Evolutionary conservation across 106 monocot genomes (phyloP).

Genomic region (Platanthera guangdongensis): DNA sequence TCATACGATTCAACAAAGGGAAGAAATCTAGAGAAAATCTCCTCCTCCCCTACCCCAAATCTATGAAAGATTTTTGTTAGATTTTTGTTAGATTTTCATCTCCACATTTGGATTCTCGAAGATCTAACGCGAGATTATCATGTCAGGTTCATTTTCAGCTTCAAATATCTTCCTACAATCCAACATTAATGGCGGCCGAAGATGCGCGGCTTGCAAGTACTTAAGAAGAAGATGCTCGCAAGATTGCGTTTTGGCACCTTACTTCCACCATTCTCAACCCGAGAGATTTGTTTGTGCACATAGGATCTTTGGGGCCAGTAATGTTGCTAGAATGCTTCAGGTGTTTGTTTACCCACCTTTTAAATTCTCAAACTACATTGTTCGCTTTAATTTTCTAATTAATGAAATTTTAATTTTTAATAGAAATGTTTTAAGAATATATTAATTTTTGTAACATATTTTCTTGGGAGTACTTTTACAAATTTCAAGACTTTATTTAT

Average conservation of each 20-base stretch:
- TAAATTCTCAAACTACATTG: too few species aligned
- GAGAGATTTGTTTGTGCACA: constrained; percentile 34
- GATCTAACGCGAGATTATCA: too few species aligned
- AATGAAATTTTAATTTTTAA: not conserved
- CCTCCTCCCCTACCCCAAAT: too few species aligned
- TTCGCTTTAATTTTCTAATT: too few species aligned
- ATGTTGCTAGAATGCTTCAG: constrained; percentile 38
- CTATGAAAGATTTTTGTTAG: too few species aligned
- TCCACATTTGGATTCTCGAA: too few species aligned
- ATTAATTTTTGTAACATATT: not conserved
- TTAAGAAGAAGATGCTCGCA: constrained; percentile 32
- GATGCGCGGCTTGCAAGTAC: constrained; percentile 45
- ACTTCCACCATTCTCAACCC: constrained; percentile 25
- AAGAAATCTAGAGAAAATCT: too few species aligned
- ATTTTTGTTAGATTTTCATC: too few species aligned
- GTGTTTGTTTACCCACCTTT: constrained; percentile 10
- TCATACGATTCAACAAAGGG: too few species aligned
- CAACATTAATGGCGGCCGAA: not conserved
- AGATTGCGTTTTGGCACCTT: constrained; percentile 37
- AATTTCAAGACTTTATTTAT: too few species aligned
- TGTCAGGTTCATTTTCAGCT: too few species aligned
- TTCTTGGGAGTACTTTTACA: too few species aligned
- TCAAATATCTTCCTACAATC: not conserved
- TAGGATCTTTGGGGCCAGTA: constrained; percentile 38
- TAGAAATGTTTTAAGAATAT: not conserved